Evolutionary conservation across 306 rosid genomes (phyloP), one percentile per base, ranked within the genome.

Genomic region (Cucurbita maxima): DNA sequence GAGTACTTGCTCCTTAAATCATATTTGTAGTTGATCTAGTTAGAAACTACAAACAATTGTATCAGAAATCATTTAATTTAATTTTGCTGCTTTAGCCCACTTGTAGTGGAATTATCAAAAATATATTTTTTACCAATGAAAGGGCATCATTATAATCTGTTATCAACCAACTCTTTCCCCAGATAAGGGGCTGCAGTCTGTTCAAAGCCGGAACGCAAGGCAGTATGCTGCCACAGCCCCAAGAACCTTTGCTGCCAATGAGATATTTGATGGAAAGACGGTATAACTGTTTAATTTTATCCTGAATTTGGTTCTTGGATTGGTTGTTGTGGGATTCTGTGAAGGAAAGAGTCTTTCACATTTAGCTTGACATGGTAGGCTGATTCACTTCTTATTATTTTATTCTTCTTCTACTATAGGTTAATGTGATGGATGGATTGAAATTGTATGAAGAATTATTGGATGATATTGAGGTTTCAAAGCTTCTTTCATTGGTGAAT

Each of bases 361-460:
- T 3, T 18, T 66, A 43, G 52, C n/a, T 41, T 20, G 15, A 41
- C 38, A 11, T 47, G 73, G 19, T 47, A 25, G 57, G 22, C 18
- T 8, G 73, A 68, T 25, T 25, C 13, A 68, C 2, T 68, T 68
- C 3, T 10, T 18, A 10, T 67, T 6, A 69, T 48, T 48, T 48
- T 8, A 25, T 50, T 53, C 45, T 47, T 45, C 78, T 36, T 76
- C 75, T 50, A 58, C 25, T 75, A 72, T 73, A 95, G 99, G 83
- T 95, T 76, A 95, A 95, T 73, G 88, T 69, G 79, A 89, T 82
- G 38, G 97, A 91, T 59, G 99, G 99, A 66, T 81, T 95, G 82
- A 91, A 91, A 75, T 78, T 82, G 79, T 88, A 84, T 68, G 91
- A 95, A 66, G 84, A 79, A 19, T 80, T 91, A 44, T 77, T 83